Evolutionary conservation across 805 yeast genomes (phyloP).

Genomic region (Lipomyces chichibuensis): DNA sequence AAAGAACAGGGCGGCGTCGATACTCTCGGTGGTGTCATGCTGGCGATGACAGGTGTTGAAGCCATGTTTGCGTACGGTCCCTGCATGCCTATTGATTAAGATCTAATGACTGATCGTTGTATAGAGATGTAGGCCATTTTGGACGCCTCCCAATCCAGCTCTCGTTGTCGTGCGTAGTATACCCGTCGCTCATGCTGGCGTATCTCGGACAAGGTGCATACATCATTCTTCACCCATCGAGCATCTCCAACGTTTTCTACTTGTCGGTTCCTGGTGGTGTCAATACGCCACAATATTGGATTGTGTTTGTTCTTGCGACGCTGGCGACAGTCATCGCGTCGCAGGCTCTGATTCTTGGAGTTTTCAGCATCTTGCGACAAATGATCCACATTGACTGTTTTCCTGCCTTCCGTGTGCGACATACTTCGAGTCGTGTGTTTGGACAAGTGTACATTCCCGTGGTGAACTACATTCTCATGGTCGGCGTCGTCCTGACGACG

Average conservation of each 20-base stretch:
- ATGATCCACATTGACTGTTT: constrained; percentile 59
- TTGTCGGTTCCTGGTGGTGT: constrained; percentile 56
- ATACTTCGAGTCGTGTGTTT: constrained; percentile 50
- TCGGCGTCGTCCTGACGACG: constrained; percentile 55
- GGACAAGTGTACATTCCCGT: constrained; percentile 60
- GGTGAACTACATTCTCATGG: constrained; percentile 55
- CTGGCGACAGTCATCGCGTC: constrained; percentile 62
- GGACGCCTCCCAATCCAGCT: constrained; percentile 55
- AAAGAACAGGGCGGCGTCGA: constrained; percentile 45
- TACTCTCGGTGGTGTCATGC: constrained; percentile 54
- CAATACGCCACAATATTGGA: constrained; percentile 54
- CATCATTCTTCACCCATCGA: constrained; percentile 48
- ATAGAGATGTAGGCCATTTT: constrained; percentile 57
- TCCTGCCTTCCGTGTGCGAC: constrained; percentile 53
- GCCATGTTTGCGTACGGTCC: constrained; percentile 57
- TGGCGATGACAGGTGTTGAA: constrained; percentile 61
- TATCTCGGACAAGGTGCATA: constrained; percentile 65
- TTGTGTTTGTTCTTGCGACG: constrained; percentile 54
- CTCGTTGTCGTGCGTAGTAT: constrained; percentile 53
- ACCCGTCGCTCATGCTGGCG: constrained; percentile 55
- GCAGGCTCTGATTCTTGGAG: constrained; percentile 62
- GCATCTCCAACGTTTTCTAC: constrained; percentile 52
- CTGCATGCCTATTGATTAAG: neutral
- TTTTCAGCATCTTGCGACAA: constrained; percentile 57
- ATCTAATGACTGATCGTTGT: neutral